Base-by-base conservation (phyloP, 441 rosid species). In the Euphorbia schlechtendalii region DNA sequence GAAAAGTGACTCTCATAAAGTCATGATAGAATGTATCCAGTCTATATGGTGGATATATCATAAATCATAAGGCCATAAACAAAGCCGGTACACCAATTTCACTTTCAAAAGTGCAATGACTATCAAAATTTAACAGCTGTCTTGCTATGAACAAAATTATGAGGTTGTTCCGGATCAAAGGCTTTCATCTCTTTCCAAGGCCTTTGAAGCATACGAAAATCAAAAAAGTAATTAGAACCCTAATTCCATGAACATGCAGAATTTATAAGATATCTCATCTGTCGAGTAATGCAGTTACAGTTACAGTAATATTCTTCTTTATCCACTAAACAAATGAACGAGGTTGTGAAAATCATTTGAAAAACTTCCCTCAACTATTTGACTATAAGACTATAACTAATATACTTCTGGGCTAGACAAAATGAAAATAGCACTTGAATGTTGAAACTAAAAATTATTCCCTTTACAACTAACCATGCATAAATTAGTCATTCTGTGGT, bases 111-210 rank as follows among this genome's bases (percentile, higher is more conserved):
- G 54, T 24, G 8, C 21, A 18, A 45, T 41, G 40, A 36, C 24
- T 41, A 40, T 65, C 52, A 38, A 56, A 65, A 36, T 27, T 30
- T 56, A 17, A 22, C 61, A 40, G 59, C 25, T 54, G 53, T 0
- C 5, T 40, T 5, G 24, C 13, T 3, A 41, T 5, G 20, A 25
- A 12, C 1, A 27, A 40, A 27, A n/a, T 54, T n/a, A 43, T 41
- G 8, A 43, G 52, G 32, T 41, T 40, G 25, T 55, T 65, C 12
- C 1, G 1, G 17, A 15, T 8, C 21, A 43, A 43, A 48, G 53
- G 22, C 48, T 49, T 32, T 11, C 52, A n/a, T 20, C 25, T 54
- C 3, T 13, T 10, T 3, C 34, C 34, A 20, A 54, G 20, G 13
- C 17, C 20, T 22, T 8, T 7, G 27, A 5, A n/a, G 48, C 52